These are phyloP conservation scores for Neurospora sp. DNA, from an alignment of 495 filamentous ascomycete genomes.

Conservation along the genomic window DNA sequence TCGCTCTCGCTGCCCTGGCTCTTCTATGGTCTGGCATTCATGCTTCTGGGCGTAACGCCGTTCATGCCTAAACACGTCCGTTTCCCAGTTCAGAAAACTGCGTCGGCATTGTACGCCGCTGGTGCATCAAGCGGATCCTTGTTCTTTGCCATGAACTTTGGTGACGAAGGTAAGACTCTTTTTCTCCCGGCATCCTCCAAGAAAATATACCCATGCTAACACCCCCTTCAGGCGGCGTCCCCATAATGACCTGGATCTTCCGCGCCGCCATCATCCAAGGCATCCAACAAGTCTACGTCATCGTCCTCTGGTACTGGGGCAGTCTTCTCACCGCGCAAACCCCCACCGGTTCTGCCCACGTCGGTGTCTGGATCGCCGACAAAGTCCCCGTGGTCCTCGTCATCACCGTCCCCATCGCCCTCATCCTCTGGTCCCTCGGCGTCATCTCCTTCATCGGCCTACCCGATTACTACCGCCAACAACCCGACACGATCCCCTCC, in stretches of 20 bases:
- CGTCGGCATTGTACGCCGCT: conserved; percentile 46
- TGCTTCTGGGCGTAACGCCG: conserved; percentile 52
- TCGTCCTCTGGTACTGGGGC: conserved; percentile 55
- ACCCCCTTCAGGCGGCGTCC: conserved; percentile 30
- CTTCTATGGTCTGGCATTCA: conserved; percentile 51
- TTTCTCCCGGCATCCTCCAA: no score
- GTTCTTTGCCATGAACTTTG: conserved; percentile 60
- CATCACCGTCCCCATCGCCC: conserved; percentile 40
- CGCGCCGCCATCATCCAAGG: conserved; percentile 54
- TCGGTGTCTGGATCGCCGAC: conserved; percentile 13
- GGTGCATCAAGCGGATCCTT: conserved; percentile 50
- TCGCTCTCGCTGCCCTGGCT: conserved; percentile 43
- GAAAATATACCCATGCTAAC: not conserved
- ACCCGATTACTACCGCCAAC: conserved; percentile 56
- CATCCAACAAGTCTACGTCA: conserved; percentile 52
- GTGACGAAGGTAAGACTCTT: conserved; percentile 35
- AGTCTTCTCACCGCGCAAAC: conserved; percentile 22
- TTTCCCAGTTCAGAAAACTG: conserved; percentile 47
- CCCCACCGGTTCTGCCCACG: not conserved
- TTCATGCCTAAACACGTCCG: conserved; percentile 29
- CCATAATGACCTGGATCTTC: conserved; percentile 52
- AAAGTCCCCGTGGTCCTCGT: conserved; percentile 28
- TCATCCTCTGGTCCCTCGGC: conserved; percentile 40
- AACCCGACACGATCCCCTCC: conserved; percentile 55
- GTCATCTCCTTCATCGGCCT: conserved; percentile 44